Evolutionary conservation across 345 rosid species (phyloP).

Genomic region (Eucalyptus curtisii): DNA sequence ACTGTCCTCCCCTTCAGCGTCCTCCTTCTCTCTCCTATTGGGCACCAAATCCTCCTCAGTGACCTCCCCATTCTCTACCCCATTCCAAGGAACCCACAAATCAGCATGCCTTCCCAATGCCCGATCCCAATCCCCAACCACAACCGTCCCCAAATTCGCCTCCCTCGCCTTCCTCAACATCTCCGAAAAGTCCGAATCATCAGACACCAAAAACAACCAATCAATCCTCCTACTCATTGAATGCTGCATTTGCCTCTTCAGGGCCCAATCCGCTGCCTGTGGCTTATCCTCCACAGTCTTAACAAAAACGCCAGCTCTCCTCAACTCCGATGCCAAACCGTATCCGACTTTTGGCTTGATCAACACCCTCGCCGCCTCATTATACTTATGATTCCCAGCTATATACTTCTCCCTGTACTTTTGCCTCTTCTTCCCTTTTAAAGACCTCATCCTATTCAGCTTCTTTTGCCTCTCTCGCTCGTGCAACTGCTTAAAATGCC

Average conservation of each 20-base stretch:
- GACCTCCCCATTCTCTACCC: slow-evolving; percentile 69
- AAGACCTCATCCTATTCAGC: slow-evolving; percentile 59
- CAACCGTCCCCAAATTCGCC: slow-evolving; percentile 68
- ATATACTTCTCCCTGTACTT: slow-evolving; percentile 57
- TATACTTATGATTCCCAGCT: slow-evolving; percentile 69
- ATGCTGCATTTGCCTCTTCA: slow-evolving; percentile 89
- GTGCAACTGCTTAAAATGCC: slow-evolving; percentile 83
- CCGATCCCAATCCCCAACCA: slow-evolving; percentile 62
- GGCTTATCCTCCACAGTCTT: slow-evolving; percentile 91
- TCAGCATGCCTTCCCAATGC: slow-evolving; percentile 70
- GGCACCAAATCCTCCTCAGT: slow-evolving; percentile 64
- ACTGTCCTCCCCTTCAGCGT: slow-evolving; percentile 11
- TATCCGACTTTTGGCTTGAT: slow-evolving; percentile 59
- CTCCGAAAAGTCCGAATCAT: slow-evolving; percentile 69
- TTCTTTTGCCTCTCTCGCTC: slow-evolving; percentile 87
- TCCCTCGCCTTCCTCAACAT: slow-evolving; percentile 76
- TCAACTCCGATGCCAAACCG: slow-evolving; percentile 63
- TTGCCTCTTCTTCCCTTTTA: slow-evolving; percentile 79
- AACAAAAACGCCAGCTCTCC: slow-evolving; percentile 73
- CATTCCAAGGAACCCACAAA: slow-evolving; percentile 88
- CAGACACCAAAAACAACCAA: slow-evolving; percentile 81
- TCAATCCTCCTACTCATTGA: slow-evolving; percentile 83
- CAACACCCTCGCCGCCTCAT: slow-evolving; percentile 55
- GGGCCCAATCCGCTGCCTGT: slow-evolving; percentile 94
- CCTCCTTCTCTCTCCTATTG: slow-evolving; percentile 22